phyloP scores from a whole-genome alignment of 2,329 filamentous ascomycete species.

The Colletotrichum agaves region DNA sequence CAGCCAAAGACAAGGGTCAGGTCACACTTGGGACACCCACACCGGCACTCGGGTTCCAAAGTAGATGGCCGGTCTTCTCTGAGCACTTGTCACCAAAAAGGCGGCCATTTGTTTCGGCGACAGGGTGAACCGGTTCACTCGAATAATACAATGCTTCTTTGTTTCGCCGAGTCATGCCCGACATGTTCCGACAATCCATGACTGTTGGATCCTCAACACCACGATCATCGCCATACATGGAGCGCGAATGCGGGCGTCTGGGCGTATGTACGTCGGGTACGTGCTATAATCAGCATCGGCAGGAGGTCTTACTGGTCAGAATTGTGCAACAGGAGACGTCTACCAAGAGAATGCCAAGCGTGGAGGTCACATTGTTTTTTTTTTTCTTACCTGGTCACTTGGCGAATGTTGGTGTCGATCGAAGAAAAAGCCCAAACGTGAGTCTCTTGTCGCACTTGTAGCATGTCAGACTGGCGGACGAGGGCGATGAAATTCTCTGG shows the following conservation, averaged over 20 bases:
- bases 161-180: slow-evolving; percentile 28
- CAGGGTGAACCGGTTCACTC: no score
- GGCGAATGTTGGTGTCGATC: slow-evolving; percentile 18
- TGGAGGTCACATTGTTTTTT: slow-evolving; percentile 10
- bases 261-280: slow-evolving; percentile 4
- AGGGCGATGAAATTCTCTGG: slow-evolving; percentile 17
- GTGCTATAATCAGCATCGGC: slow-evolving; percentile 7
- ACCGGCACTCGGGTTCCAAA: no score
- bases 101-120: no score
- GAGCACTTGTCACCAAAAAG: no score
- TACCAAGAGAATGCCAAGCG: slow-evolving; percentile 22
- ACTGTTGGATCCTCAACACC: slow-evolving; percentile 1
- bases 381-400: slow-evolving; percentile 8
- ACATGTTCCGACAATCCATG: slow-evolving; percentile 33
- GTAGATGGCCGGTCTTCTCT: no score
- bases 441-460: background rate
- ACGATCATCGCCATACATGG: slow-evolving; percentile 11
- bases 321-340: slow-evolving; percentile 11
- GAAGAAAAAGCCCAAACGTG: background rate
- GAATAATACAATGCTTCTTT: background rate
- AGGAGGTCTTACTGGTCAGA: background rate
- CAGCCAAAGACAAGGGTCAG: slow-evolving; percentile 3
- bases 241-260: background rate
- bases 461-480: slow-evolving; percentile 13
- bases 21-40: slow-evolving; percentile 1